Evolutionary conservation across 1,284 basidiomycete genomes (phyloP).

Genomic region (Ceratobasidium sp.): DNA sequence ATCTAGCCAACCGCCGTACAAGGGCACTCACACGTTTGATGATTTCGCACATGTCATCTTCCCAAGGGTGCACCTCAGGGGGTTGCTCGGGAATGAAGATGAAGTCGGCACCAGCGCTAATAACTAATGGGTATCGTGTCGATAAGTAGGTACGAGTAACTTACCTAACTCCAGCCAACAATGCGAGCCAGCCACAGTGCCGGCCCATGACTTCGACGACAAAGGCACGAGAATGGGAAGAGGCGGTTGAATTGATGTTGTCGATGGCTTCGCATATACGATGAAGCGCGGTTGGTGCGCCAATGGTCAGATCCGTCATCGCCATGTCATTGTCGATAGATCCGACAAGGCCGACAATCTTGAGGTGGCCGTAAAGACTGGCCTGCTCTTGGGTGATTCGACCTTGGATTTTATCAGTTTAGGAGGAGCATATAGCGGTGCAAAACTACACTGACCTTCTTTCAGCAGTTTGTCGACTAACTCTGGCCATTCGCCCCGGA

Average conservation of each 20-base stretch:
- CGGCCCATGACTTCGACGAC: conserved; percentile 99
- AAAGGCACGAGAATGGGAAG: conserved; percentile 96
- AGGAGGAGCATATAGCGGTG: neutral
- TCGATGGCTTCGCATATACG: conserved; percentile 98
- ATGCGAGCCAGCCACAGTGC: conserved; percentile 97
- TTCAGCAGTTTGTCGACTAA: conserved; percentile 76
- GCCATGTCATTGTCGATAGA: conserved; percentile 99
- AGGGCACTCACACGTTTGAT: conserved; percentile 72
- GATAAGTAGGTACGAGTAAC: conserved; percentile 48
- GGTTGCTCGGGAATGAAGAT: conserved; percentile 97
- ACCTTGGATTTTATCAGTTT: conserved; percentile 58
- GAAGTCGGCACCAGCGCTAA: conserved; percentile 92
- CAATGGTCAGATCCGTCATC: conserved; percentile 96
- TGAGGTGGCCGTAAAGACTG: conserved; percentile 80
- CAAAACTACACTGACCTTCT: conserved; percentile 59
- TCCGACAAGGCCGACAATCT: conserved; percentile 96
- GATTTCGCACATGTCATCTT: conserved; percentile 90
- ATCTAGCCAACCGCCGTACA: neutral
- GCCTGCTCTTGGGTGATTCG: conserved; percentile 82
- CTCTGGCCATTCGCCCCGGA: conserved; percentile 92
- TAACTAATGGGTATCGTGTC: neutral
- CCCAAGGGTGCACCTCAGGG: conserved; percentile 83
- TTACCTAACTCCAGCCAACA: conserved; percentile 90
- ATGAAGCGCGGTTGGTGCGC: conserved; percentile 93
- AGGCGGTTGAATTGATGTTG: conserved; percentile 96